Base-by-base conservation (phyloP, 805 yeast genomes). In the Wickerhamomyces bisporus region DNA sequence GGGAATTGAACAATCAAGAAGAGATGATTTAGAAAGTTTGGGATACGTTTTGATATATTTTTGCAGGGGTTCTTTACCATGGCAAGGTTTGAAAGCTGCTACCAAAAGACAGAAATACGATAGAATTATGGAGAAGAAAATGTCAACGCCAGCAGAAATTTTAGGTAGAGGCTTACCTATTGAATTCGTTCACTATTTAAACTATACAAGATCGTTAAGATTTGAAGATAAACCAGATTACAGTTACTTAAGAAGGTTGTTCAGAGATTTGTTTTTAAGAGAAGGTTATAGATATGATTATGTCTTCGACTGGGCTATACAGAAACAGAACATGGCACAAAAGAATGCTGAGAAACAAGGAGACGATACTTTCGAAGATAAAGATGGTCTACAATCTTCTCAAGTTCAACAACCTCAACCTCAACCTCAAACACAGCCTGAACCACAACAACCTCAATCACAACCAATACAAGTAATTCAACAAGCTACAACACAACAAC, bases 1-100 rank as follows among this genome's bases (percentile, higher is more conserved):
- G 61, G 98, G 98, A 39, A 85, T 91, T 51, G 98, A 91, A 62
- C 98, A 91, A 66, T 80, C 88, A 52, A 80, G 98, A 68, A 79
- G 98, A 61, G 98, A 91, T 64, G 98, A 91, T 62, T 73, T 91
- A 53, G 98, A 93, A 66, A 81, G 93, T 44, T 74, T 91, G 56
- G 98, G 96, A 35, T 91, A 91, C 59, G 97, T 91, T 38, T 72
- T 93, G 52, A 86, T 91, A 52, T 91, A 91, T 65, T 93, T 91
- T 60, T 84, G 95, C 63, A 79, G 95, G 41, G 98, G 98, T 31
- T 84, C 95, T 14, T 76, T 91, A 54, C 98, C 98, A 38, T 91
- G 98, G 98, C 98, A 91, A 66, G 98, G 98, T 4, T 75, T 91
- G 55, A 88, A 88, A 65, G 98, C 98, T 28, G 93, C 91, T 19